phyloP scores from a whole-genome alignment of 2,329 filamentous ascomycete species.

The Colletotrichum noveboracense region DNA sequence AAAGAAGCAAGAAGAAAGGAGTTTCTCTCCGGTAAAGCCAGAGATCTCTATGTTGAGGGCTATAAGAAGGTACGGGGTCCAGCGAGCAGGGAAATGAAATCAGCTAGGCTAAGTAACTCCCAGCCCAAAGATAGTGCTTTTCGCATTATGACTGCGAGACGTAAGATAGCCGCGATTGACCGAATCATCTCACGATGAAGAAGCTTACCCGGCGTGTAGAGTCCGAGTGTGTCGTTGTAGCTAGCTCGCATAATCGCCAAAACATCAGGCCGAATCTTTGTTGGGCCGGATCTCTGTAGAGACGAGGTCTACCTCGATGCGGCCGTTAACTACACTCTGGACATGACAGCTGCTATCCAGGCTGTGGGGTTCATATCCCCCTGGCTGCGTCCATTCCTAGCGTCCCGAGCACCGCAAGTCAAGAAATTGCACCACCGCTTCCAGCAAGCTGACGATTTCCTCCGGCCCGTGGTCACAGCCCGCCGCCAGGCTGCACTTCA shows the following conservation, averaged over 20 bases:
- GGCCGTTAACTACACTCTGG: conserved; percentile 50
- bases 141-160: conserved; percentile 28
- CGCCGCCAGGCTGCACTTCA: conserved; percentile 29
- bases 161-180: neutral
- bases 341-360: conserved; percentile 42
- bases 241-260: conserved; percentile 51
- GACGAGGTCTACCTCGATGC: conserved; percentile 48
- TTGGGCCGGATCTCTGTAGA: conserved; percentile 50
- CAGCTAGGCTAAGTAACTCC: accelerated
- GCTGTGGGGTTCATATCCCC: conserved; percentile 40
- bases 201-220: neutral
- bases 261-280: conserved; percentile 50
- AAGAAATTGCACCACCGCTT: conserved; percentile 35
- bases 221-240: conserved; percentile 26
- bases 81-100: accelerated
- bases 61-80: neutral
- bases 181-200: neutral
- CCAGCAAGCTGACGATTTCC: conserved; percentile 35
- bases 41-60: neutral
- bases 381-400: conserved; percentile 38
- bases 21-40: neutral
- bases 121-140: conserved; percentile 34
- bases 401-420: conserved; percentile 36
- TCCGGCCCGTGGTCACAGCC: conserved; percentile 37
- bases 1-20: neutral